phyloP scores from a whole-genome alignment of 345 rosid genomes.

The Schrenkiella parvula region DNA sequence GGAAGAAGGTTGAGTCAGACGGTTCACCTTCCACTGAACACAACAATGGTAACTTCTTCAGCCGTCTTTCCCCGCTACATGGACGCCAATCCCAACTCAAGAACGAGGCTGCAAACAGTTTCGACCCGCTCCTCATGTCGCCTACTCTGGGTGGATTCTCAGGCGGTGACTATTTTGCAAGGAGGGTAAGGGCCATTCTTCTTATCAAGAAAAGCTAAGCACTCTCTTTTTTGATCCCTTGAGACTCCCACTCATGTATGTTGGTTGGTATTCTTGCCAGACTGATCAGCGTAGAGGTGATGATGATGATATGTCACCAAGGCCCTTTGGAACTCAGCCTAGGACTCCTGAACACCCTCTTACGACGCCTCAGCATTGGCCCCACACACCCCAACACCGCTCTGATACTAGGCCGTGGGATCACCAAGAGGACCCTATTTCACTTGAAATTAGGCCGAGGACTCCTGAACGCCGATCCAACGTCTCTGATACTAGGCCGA shows the following conservation, averaged over 20 bases:
- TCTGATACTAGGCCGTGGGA: slow-evolving; percentile 17
- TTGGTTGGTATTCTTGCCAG: neutral
- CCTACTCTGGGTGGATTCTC: slow-evolving; percentile 25
- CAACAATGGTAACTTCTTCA: slow-evolving; percentile 27
- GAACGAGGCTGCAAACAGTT: neutral
- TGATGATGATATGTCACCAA: slow-evolving; percentile 29
- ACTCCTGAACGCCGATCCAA: slow-evolving; percentile 2
- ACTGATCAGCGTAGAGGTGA: slow-evolving; percentile 3
- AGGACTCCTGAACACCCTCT: slow-evolving; percentile 33
- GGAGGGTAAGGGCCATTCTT: slow-evolving; percentile 5
- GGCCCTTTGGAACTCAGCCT: slow-evolving; percentile 19
- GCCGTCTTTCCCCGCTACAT: slow-evolving; percentile 25
- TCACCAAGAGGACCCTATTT: neutral
- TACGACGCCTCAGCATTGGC: slow-evolving; percentile 25
- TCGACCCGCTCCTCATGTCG: slow-evolving; percentile 15
- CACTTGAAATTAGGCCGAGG: neutral
- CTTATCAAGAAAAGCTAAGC: neutral
- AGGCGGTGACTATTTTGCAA: slow-evolving; percentile 20
- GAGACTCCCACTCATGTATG: neutral
- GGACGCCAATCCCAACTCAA: slow-evolving; percentile 7
- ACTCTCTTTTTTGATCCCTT: neutral
- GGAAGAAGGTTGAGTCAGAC: slow-evolving; percentile 28
- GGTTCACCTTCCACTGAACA: slow-evolving; percentile 22
- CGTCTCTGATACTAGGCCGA: neutral
- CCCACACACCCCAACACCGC: slow-evolving; percentile 20